A percentile compares a stretch with the other conserved stretches of the same genome.
Conservation (phyloP, 495 filamentous ascomycete genomes). For the Achaetomiella virescens region DNA sequence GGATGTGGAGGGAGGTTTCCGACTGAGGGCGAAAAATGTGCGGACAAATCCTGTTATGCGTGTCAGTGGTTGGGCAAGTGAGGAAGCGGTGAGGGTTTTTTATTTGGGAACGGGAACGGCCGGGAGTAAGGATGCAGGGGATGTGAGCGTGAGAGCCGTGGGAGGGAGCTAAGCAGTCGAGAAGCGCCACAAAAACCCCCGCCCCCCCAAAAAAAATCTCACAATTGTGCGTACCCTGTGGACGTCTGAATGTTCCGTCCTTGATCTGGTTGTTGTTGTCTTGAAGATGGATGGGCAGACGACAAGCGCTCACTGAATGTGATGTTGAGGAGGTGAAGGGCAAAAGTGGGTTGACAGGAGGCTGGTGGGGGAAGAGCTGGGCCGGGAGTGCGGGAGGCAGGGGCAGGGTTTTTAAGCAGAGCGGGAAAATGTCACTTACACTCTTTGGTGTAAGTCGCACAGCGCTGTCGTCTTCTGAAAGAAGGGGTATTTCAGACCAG, state of each 20-base stretch:
- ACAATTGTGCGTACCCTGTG: not conserved
- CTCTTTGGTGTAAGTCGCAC: constrained; percentile 27
- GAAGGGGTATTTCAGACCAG: constrained; percentile 27
- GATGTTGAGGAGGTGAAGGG: not conserved
- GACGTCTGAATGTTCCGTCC: not conserved
- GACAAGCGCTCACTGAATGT: not conserved
- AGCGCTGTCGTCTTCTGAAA: constrained; percentile 28
- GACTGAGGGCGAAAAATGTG: constrained; percentile 18
- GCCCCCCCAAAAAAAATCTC: not conserved
- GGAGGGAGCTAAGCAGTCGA: constrained; percentile 1
- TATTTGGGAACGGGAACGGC: constrained; percentile 20
- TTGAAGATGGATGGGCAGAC: not conserved
- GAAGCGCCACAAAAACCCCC: constrained; percentile 3
- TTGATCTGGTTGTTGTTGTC: not conserved
- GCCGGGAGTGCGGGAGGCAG: constrained; percentile 12
- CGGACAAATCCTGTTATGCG: constrained; percentile 27
- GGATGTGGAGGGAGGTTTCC: constrained; percentile 11
- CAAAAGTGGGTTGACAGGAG: constrained; percentile 6
- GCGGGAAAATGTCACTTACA: constrained; percentile 27
- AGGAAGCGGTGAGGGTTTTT: constrained; percentile 31
- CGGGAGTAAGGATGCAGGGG: constrained; percentile 18
- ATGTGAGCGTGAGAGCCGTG: constrained; percentile 1
- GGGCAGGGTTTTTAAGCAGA: constrained; percentile 8
- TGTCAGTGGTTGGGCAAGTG: constrained; percentile 31
- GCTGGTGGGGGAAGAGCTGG: constrained; percentile 16